Conservation (phyloP, 176 grass and related monocot species). For the Paspalum notatum region DNA sequence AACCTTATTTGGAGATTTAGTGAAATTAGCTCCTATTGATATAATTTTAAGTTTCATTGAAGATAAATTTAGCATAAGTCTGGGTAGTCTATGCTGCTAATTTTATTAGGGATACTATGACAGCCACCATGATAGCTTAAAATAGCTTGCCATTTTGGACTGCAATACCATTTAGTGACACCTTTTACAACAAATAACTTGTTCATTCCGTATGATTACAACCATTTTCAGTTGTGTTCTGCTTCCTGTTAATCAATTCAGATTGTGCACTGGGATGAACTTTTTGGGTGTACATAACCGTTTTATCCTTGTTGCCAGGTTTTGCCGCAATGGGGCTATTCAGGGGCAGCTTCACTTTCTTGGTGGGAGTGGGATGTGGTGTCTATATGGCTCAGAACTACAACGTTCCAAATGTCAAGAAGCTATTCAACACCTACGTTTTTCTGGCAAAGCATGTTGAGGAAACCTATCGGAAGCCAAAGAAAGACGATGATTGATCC, state of each 20-base stretch:
- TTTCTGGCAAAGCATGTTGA: slow-evolving; percentile 70
- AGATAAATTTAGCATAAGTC: not conserved
- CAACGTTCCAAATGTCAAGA: slow-evolving; percentile 71
- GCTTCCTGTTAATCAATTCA: not conserved
- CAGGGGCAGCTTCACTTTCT: slow-evolving; percentile 60
- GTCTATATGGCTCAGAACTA: slow-evolving; percentile 75
- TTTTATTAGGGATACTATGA: not conserved
- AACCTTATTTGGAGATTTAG: not conserved
- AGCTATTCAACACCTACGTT: slow-evolving; percentile 61
- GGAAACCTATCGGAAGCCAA: slow-evolving; percentile 71
- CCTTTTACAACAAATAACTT: not conserved
- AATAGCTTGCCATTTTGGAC: not conserved
- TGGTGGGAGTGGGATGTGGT: slow-evolving; percentile 65
- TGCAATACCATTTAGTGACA: not conserved
- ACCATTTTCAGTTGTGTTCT: not conserved
- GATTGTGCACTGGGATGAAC: not conserved
- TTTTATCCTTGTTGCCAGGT: slow-evolving; percentile 35
- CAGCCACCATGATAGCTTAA: not conserved
- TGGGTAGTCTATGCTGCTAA: not conserved
- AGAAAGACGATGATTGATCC: slow-evolving; percentile 63
- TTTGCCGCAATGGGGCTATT: slow-evolving; percentile 61
- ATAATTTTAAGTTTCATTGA: not conserved
- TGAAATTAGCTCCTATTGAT: too few species aligned
- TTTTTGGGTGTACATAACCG: not conserved
- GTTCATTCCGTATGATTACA: not conserved